These are phyloP conservation scores for Phoma herbarum DNA, from an alignment of 2,329 filamentous ascomycete genomes.

Conservation along the genomic window DNA sequence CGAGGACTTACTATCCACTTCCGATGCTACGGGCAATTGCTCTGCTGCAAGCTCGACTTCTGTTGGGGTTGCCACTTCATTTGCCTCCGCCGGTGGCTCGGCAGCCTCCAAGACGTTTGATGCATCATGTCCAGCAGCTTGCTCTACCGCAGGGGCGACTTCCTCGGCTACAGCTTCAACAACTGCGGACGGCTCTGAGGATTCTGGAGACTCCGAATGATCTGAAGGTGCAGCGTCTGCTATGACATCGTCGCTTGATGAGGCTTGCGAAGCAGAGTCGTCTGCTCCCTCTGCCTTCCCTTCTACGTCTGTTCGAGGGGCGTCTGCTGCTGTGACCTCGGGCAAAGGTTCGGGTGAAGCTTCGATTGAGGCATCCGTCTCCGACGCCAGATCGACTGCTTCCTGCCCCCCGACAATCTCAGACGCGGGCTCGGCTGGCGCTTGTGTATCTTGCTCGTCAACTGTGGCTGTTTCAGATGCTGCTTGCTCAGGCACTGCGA, in stretches of 20 bases:
- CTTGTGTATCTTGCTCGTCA: background rate
- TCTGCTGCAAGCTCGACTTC: background rate
- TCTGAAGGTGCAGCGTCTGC: background rate
- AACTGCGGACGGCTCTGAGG: background rate
- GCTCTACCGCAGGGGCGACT: background rate
- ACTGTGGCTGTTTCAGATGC: background rate
- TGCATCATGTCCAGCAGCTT: background rate
- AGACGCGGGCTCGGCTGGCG: background rate
- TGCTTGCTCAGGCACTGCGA: background rate
- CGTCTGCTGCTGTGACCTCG: slow-evolving; percentile 1
- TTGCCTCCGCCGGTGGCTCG: background rate
- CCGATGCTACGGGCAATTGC: background rate
- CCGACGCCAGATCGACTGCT: background rate
- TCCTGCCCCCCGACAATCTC: background rate
- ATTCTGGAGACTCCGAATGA: background rate
- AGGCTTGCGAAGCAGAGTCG: background rate
- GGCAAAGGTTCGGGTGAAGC: background rate
- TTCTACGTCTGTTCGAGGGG: background rate
- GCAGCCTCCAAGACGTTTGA: background rate
- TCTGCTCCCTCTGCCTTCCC: background rate
- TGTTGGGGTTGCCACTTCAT: background rate
- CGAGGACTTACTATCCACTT: background rate
- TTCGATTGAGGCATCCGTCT: background rate
- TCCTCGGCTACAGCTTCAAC: background rate
- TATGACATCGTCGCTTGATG: background rate